phyloP scores from a whole-genome alignment of 768 basidiomycete genomes.

The Megacollybia marginata region DNA sequence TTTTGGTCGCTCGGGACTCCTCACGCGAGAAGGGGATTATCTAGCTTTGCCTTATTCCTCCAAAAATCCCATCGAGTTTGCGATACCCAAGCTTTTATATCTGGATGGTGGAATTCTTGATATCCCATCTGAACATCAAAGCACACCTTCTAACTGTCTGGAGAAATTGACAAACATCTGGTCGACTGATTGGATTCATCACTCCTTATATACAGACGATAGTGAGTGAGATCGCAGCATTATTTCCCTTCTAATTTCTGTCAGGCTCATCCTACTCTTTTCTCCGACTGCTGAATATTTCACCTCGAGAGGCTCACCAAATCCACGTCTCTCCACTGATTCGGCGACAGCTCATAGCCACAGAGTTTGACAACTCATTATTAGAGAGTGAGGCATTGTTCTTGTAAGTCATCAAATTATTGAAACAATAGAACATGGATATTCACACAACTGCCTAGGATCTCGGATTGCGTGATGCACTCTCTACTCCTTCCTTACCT shows the following conservation, averaged over 20 bases:
- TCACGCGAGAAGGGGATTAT: constrained; percentile 85
- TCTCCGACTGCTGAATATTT: constrained; percentile 56
- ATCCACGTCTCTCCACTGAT: constrained; percentile 58
- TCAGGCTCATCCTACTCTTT: constrained; percentile 66
- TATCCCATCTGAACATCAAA: constrained; percentile 51
- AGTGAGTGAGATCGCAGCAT: constrained; percentile 1
- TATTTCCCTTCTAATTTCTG: too few species aligned
- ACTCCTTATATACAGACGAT: constrained; percentile 54
- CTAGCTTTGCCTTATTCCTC: constrained; percentile 81
- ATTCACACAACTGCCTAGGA: too few species aligned
- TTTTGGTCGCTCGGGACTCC: constrained; percentile 73
- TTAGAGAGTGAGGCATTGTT: constrained; percentile 15
- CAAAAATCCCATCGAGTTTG: constrained; percentile 76
- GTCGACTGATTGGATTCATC: constrained; percentile 74
- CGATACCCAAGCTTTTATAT: constrained; percentile 70
- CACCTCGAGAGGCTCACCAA: constrained; percentile 57
- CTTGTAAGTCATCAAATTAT: too few species aligned
- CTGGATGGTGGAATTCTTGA: constrained; percentile 67
- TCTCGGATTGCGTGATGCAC: too few species aligned
- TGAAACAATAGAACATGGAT: too few species aligned
- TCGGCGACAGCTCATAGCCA: constrained; percentile 40
- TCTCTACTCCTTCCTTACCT: constrained; percentile 2
- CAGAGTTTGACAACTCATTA: constrained; percentile 34
- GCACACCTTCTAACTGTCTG: constrained; percentile 42
- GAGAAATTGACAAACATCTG: constrained; percentile 83